Evolutionary conservation across 2,329 filamentous ascomycete genomes (phyloP), one percentile per base, ranked within the genome.

Genomic region (Ophiostoma ulmi): DNA sequence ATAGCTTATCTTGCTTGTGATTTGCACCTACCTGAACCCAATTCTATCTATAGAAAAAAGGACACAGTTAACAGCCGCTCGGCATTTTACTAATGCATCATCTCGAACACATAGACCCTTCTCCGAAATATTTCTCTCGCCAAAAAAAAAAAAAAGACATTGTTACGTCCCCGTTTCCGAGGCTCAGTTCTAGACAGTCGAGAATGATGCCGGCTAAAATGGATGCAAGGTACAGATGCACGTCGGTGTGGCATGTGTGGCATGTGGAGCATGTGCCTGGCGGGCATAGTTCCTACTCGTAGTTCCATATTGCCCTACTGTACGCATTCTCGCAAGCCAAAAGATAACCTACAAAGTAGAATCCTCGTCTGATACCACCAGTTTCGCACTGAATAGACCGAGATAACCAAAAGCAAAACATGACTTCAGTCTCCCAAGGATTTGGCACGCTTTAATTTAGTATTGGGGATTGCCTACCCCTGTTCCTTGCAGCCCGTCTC

Each of bases 201-300:
- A 26, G 52, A 26, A 11, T 58, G 52, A 58, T 58, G 8, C 52
- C 52, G 52, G 52, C 52, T 58, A 26, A 58, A 26, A 11, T 3
- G 52, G 52, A 58, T 58, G 52, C 52, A 58, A 58, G 52, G 52
- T 58, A 58, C 52, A 58, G 22, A 26, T 58, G n/a, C 52, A 26
- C 22, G 44, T 48, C 44, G n/a, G 48, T n/a, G 48, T 55, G 20
- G 52, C 22, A 58, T 58, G 52, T 10, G n/a, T 26, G n/a, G 3
- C 44, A 48, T 48, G 44, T 48, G 44, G 44, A 48, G 26, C 52
- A 58, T 58, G 52, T 11, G 5, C 11, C 14, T 58, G 52, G 17
- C 52, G 5, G 22, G 4, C 22, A 26, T 58, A 11, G 13, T 58
- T 48, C 20, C 52, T 58, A 58, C 10, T 58, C 52, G 11, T 17